Base-by-base conservation (phyloP, 108 stramenopile species). In the Bacterosira constricta region DNA sequence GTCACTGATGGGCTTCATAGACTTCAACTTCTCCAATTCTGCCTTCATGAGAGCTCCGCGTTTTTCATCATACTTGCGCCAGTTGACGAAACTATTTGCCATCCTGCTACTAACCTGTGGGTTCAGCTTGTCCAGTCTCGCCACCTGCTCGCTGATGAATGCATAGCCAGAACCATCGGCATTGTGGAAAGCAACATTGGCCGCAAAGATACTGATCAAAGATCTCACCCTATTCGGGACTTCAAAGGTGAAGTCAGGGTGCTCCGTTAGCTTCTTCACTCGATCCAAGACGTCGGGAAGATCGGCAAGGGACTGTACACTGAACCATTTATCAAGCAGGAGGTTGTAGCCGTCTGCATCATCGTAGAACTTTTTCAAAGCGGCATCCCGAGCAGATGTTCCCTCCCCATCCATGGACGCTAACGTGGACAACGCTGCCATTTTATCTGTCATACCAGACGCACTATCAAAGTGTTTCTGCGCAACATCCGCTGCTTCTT, bases 151-250 rank as follows among this genome's bases (percentile, higher is more conserved):
- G 2, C 87, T 85, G 9, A 99, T 18, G 53, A 97, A 93, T 45
- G 67, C 45, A 79, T 99, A 99, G 0, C 96, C 98, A 9, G 54
- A 62, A 12, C 98, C 98, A 46, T 68, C 69, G 30, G 68, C 83
- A 32, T 83, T 86, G 68, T 99, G 98, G 75, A 97, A 99, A 27
- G 78, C 55, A 11, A 90, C 53, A 64, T 96, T 96, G 68, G 81
- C 84, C 1, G 93, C 73, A 68, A 97, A 97, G 2, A 86, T 89
- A 18, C 78, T 61, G 27, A 97, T 55, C 47, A 97, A 52, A 26
- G 98, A 83, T 12, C 96, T 90, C 56, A 90, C 86, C 1, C 96
- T 84, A 73, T 99, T 99, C 11, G 98, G 98, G 74, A 96, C 95
- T 61, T 81, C 88, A 52, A 96, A 55, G n/a, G 82, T 89, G 83